Evolutionary conservation across 768 basidiomycete genomes (phyloP).

Genomic region (Xerocomus potaroensis): DNA sequence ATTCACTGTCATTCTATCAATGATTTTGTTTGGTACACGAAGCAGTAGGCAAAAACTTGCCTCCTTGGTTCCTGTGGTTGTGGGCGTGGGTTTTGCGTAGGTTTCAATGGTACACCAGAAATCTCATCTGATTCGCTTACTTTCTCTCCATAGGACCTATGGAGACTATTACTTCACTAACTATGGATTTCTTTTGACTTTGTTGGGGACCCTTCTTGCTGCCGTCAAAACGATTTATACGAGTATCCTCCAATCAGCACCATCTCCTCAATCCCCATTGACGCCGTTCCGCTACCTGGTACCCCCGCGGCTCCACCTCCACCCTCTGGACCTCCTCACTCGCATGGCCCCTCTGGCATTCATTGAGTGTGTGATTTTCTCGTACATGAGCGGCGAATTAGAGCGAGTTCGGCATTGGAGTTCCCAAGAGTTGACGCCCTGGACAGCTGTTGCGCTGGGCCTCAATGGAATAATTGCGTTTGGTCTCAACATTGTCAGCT

Average conservation of each 20-base stretch:
- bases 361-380: constrained; percentile 77
- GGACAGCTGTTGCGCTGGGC: constrained; percentile 50
- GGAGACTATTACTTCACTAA: constrained; percentile 93
- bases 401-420: constrained; percentile 50
- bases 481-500: constrained; percentile 88
- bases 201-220: constrained; percentile 87
- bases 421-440: constrained; percentile 34
- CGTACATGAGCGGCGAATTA: constrained; percentile 78
- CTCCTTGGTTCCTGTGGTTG: constrained; percentile 79
- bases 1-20: constrained; percentile 81
- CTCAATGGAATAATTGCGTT: constrained; percentile 89
- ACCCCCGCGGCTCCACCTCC: constrained; percentile 42
- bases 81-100: constrained; percentile 89
- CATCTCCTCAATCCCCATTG: constrained; percentile 15
- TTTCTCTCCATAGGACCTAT: constrained; percentile 62
- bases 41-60: constrained; percentile 61
- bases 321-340: constrained; percentile 82
- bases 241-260: constrained; percentile 64
- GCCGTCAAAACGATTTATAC: constrained; percentile 93
- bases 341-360: constrained; percentile 92
- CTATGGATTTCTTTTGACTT: constrained; percentile 81
- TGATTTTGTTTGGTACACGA: constrained; percentile 57
- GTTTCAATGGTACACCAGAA: background rate
- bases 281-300: constrained; percentile 20
- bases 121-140: background rate